Conservation (phyloP, 176 grass and related monocot species). For the Juncus effusus region DNA sequence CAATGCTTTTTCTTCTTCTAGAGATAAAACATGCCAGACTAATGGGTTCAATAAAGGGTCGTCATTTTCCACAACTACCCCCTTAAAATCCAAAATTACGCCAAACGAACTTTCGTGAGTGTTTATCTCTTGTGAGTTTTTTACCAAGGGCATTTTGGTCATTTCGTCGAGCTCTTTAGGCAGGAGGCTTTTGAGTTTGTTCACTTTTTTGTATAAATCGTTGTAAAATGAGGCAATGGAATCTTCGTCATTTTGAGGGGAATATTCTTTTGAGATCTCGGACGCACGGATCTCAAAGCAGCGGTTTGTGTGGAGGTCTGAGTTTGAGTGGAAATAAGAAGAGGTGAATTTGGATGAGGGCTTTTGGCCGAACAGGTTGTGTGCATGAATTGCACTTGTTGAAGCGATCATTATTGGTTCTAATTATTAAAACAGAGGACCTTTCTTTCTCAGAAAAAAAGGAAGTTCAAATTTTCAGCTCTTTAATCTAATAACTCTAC, state of each 20-base stretch:
- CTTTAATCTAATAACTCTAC: background rate
- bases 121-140: slow-evolving; percentile 34
- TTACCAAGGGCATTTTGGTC: slow-evolving; percentile 29
- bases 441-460: background rate
- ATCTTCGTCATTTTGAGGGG: slow-evolving; percentile 27
- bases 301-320: background rate
- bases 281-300: slow-evolving; percentile 33
- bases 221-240: slow-evolving; percentile 7
- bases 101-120: slow-evolving; percentile 35
- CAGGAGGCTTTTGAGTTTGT: slow-evolving; percentile 50
- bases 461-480: too few species aligned
- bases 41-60: slow-evolving; percentile 53
- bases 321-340: slow-evolving; percentile 1
- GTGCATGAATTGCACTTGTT: slow-evolving; percentile 1
- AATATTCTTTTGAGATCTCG: slow-evolving; percentile 30
- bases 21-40: slow-evolving; percentile 60
- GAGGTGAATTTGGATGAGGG: slow-evolving; percentile 14
- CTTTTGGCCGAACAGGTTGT: slow-evolving; percentile 24
- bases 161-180: slow-evolving; percentile 35
- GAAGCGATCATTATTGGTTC: slow-evolving; percentile 17
- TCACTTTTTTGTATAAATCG: slow-evolving; percentile 43
- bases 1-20: slow-evolving; percentile 56
- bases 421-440: background rate
- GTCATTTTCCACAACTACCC: slow-evolving; percentile 64
- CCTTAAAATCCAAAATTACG: slow-evolving; percentile 78